These are phyloP conservation scores for Entomortierella lignicola DNA, from an alignment of 192 early-diverging fungal species.

Conservation along the genomic window DNA sequence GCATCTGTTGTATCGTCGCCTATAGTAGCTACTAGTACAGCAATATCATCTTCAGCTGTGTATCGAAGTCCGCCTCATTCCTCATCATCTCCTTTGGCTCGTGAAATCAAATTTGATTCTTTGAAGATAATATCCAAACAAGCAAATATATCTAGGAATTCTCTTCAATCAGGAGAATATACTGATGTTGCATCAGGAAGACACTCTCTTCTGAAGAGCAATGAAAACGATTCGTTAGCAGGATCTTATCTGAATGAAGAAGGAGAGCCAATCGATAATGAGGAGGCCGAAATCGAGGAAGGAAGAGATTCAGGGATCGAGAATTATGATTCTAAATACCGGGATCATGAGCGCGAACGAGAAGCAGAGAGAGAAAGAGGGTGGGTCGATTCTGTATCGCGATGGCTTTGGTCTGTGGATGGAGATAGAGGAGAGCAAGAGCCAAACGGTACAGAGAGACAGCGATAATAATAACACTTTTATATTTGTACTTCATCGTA, in stretches of 20 bases:
- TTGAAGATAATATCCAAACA: not conserved
- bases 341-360: not conserved
- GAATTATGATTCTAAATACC: not conserved
- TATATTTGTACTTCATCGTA: too few relatives aligned
- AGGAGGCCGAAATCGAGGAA: conserved; percentile 14
- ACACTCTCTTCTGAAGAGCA: not conserved
- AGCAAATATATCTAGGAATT: not conserved
- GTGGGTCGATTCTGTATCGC: conserved; percentile 30
- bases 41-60: not conserved
- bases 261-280: not conserved
- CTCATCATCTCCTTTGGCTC: conserved; percentile 31
- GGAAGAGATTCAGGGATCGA: conserved; percentile 20
- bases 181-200: not conserved
- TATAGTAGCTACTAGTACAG: too few relatives aligned
- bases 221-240: not conserved
- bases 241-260: conserved; percentile 6
- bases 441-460: conserved; percentile 2
- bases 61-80: conserved; percentile 31
- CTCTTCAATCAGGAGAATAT: not conserved
- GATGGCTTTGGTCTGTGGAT: conserved; percentile 30
- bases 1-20: not conserved
- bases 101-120: conserved; percentile 34
- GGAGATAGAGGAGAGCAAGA: conserved; percentile 3
- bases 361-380: conserved; percentile 15
- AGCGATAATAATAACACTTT: not conserved